These are phyloP conservation scores for Picochlorum sp. DNA, from an alignment of 139 green algal species.

Conservation along the genomic window DNA sequence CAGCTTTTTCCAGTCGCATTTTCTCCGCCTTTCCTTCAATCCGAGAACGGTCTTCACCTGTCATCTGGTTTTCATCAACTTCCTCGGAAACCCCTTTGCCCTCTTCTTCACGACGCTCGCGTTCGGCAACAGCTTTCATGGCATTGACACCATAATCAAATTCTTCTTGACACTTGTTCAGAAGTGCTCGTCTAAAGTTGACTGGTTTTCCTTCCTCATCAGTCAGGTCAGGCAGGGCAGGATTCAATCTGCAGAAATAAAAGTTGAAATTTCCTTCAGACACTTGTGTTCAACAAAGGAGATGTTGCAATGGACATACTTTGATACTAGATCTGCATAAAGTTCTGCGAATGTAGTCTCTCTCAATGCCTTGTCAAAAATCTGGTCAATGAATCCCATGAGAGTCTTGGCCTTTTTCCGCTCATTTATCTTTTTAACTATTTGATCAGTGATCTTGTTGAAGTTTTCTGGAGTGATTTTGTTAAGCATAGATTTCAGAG, in stretches of 20 bases:
- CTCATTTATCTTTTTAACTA: conserved; percentile 73
- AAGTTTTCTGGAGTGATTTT: conserved; percentile 99
- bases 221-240: conserved; percentile 20
- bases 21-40: conserved; percentile 25
- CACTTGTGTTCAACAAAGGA: conserved; percentile 6
- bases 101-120: conserved; percentile 31
- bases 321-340: conserved; percentile 71
- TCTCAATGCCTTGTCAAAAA: conserved; percentile 98
- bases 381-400: conserved; percentile 67
- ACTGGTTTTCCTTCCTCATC: conserved; percentile 41
- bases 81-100: conserved; percentile 11
- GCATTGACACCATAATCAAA: conserved; percentile 72
- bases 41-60: conserved; percentile 3
- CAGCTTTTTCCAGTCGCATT: conserved; percentile 22
- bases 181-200: conserved; percentile 79
- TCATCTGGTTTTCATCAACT: conserved; percentile 5
- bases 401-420: conserved; percentile 64
- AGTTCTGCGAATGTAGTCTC: conserved; percentile 92
- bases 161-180: conserved; percentile 98
- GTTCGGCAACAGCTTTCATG: conserved; percentile 49
- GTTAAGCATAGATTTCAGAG: conserved; percentile 91
- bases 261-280: not conserved
- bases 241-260: conserved; percentile 19
- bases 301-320: not conserved
- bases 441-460: conserved; percentile 69